Percentiles rank a stretch among this genome's conserved stretches.
phyloP scores from a whole-genome alignment of 495 filamentous ascomycete species.

The Choiromyces venosus region DNA sequence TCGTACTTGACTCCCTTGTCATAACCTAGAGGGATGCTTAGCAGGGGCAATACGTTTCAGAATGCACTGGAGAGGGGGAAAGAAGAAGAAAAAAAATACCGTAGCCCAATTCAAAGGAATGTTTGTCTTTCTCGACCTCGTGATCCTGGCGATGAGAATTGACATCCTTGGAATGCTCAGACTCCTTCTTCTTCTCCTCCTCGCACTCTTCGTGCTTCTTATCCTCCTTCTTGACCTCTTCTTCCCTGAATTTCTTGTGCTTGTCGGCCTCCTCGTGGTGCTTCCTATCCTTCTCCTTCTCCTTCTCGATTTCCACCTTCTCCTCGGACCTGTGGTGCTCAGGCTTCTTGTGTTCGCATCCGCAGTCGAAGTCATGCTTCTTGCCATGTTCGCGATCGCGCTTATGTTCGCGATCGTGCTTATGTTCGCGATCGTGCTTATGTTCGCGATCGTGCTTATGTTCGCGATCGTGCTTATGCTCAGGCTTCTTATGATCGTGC shows the following conservation, averaged over 20 bases:
- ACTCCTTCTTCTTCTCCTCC: constrained; percentile 9
- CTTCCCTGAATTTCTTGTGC: constrained; percentile 1
- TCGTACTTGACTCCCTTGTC: constrained; percentile 35
- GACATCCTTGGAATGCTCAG: not conserved
- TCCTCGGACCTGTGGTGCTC: not conserved
- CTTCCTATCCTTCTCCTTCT: constrained; percentile 3
- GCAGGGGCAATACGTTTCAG: not conserved
- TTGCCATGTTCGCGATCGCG: not conserved
- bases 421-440: too few relatives aligned
- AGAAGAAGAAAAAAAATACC: not conserved
- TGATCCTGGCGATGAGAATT: not conserved
- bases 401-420: not conserved
- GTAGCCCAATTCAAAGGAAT: constrained; percentile 25
- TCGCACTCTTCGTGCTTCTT: constrained; percentile 6
- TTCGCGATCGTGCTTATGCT: too few relatives aligned
- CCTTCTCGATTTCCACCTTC: too few relatives aligned
- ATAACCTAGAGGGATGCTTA: constrained; percentile 15
- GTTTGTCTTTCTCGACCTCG: constrained; percentile 11
- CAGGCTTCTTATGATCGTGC: not conserved
- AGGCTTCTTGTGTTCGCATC: not conserved
- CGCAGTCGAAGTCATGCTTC: not conserved
- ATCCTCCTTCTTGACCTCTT: not conserved
- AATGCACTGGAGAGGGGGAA: not conserved
- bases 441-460: too few relatives aligned
- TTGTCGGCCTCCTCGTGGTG: constrained; percentile 2